Conservation (phyloP, 768 basidiomycete genomes). For the Fibroporia radiculosa region DNA sequence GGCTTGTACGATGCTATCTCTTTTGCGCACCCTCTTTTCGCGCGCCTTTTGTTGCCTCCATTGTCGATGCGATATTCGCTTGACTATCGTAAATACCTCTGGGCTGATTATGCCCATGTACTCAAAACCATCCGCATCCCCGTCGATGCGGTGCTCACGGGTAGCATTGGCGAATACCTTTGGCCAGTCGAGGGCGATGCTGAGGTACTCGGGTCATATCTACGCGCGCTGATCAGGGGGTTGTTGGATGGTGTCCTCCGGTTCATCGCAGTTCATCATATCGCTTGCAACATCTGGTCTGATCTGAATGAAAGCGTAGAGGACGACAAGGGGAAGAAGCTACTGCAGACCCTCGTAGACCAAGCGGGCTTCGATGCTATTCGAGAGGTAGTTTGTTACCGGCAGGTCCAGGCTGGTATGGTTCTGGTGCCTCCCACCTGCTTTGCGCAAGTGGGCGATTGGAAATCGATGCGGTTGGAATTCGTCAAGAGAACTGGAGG, state of each 20-base stretch:
- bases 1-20: constrained; percentile 89
- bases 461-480: constrained; percentile 13
- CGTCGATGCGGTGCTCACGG: constrained; percentile 43
- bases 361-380: constrained; percentile 43
- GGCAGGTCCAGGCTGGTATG: constrained; percentile 32
- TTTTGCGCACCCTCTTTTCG: constrained; percentile 74
- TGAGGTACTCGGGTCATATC: constrained; percentile 56
- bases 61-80: constrained; percentile 65
- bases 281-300: constrained; percentile 69
- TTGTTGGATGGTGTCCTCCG: constrained; percentile 50
- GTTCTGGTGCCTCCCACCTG: constrained; percentile 44
- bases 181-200: constrained; percentile 63
- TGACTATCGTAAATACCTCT: constrained; percentile 82
- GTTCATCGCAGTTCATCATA: constrained; percentile 69
- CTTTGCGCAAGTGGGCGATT: constrained; percentile 26
- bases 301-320: constrained; percentile 39
- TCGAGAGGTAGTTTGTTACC: constrained; percentile 50
- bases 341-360: constrained; percentile 44
- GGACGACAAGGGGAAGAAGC: constrained; percentile 27
- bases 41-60: constrained; percentile 66
- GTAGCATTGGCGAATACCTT: constrained; percentile 52
- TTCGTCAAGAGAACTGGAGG: constrained; percentile 18
- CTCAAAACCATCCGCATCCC: constrained; percentile 51
- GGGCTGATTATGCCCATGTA: constrained; percentile 70
- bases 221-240: constrained; percentile 41